Base-by-base conservation (phyloP, 768 basidiomycete genomes). In the Boletus fagicola region DNA sequence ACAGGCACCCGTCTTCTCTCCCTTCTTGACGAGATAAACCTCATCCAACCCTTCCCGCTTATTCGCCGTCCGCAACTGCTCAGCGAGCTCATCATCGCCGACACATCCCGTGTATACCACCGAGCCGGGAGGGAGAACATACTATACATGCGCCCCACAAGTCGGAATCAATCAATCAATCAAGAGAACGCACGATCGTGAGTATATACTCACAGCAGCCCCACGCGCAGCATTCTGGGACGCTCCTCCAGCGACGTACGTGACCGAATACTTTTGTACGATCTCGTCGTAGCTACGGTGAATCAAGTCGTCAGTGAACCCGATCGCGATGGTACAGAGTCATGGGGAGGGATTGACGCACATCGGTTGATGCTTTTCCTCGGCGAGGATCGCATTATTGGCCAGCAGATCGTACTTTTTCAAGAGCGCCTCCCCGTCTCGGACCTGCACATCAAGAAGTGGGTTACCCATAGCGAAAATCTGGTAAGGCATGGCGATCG, bases 171-270 rank as follows among this genome's bases (percentile, higher is more conserved):
- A 1, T 7, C 53, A 20, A n/a, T n/a, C n/a, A n/a, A n/a, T n/a
- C n/a, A n/a, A 15, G 5, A 8, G 4, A 40, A 11, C 43, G 3
- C 53, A 49, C 53, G 49, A 26, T 28, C 46, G 13, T 43, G 42
- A 26, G 51, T 39, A 48, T 42, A 75, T 15, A 39, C 93, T 59
- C 73, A 97, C 96, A 45, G 97, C 94, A 64, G 96, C 97, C 62
- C 87, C 95, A 49, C 97, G 90, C 55, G 96, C 95, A 67, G 95
- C 85, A 69, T 99, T 99, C 74, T 99, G 97, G 30, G 92, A 85
- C 30, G 97, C 96, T 66, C 97, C 97, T 58, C 97, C 97, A 52
- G 97, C 96, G 52, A 98, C 95, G 68, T 94, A 99, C 50, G 86
- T 87, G 51, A 93, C 83, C 58, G 88, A 65, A 73, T 90, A 75